Base-by-base conservation (phyloP, 2,329 filamentous ascomycete genomes). In the Cladorrhinum sp. region DNA sequence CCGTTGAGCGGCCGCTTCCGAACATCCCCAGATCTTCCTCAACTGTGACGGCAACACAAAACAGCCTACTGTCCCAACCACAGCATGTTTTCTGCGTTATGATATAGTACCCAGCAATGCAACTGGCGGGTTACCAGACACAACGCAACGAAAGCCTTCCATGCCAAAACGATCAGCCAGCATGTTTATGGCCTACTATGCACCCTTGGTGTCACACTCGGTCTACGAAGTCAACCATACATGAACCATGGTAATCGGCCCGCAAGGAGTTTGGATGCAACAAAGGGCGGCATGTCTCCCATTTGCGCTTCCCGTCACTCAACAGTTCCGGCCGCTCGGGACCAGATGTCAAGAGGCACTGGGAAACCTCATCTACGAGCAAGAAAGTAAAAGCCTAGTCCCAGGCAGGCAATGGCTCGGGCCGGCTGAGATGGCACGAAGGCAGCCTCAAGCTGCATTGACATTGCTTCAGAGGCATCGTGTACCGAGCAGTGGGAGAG, bases 321-420 rank as follows among this genome's bases (percentile, higher is more conserved):
- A 57, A 57, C 54, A 57, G 54, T 49, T 23, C 39, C 54, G 49
- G 28, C 54, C 54, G 26, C 21, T 57, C 24, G 54, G 54, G 39
- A 30, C 24, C 6, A 7, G 18, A 2, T 50, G 21, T 21, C 46
- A 50, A 50, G 16, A 48, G 36, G 54, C 21, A 30, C 33, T 24
- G 39, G 42, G 36, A 55, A 24, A n/a, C 53, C 30, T 55, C 39
- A 20, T 26, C 28, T 20, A 54, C 20, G 21, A 36, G 26, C 20
- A 54, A 9, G 26, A 36, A 54, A 21, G 14, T 3, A 36, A 16
- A 36, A 36, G 7, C 12, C 18, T 16, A 46, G 6, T 18, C 18
- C 18, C 42, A 46, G 18, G 7, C n/a, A 9, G 42, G 12, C 42
- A 18, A 21, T 18, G 18, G 18, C 18, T 18, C 42, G 30, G 30